These are phyloP conservation scores for Paramecium caudatum DNA, from an alignment of 73 alveolate species.

Conservation along the genomic window DNA sequence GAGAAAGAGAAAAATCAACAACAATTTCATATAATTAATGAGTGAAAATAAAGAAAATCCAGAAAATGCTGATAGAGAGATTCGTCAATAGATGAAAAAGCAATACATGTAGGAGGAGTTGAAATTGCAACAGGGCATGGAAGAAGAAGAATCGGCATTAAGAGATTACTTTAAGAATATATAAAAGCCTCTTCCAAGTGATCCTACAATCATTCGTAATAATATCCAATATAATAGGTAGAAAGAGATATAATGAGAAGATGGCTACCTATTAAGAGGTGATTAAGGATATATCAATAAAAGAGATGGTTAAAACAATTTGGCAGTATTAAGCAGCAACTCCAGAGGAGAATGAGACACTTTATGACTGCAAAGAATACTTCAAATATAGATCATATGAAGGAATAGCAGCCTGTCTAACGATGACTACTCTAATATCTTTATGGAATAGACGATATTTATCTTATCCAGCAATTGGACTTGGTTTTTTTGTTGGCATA, in stretches of 20 bases:
- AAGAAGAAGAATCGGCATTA: slow-evolving; percentile 30
- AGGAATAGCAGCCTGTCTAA: slow-evolving; percentile 66
- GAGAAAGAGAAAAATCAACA: no score
- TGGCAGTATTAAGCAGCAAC: slow-evolving; percentile 72
- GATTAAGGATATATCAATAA: slow-evolving; percentile 64
- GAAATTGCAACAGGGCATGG: slow-evolving; percentile 39
- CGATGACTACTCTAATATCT: slow-evolving; percentile 47
- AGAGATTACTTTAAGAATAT: slow-evolving; percentile 53
- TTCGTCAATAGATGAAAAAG: slow-evolving; percentile 38
- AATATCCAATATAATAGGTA: not conserved
- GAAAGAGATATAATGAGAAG: slow-evolving; percentile 75
- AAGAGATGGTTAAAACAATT: slow-evolving; percentile 53
- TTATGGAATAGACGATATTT: slow-evolving; percentile 44
- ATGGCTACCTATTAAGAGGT: slow-evolving; percentile 75
- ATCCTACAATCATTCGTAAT: slow-evolving; percentile 50
- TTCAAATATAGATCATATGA: slow-evolving; percentile 37
- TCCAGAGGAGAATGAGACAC: slow-evolving; percentile 76
- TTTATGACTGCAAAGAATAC: slow-evolving; percentile 73
- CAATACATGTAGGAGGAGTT: slow-evolving; percentile 25
- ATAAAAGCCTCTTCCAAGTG: slow-evolving; percentile 31
- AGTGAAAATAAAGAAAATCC: slow-evolving; percentile 16
- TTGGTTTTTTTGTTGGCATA: slow-evolving; percentile 72
- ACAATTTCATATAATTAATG: not conserved
- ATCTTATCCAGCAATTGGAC: slow-evolving; percentile 7
- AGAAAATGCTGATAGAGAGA: slow-evolving; percentile 34